A percentile compares a stretch with the other conserved stretches of the same genome.
These are phyloP conservation scores for Chamaecyparis obtusa DNA, from an alignment of 75 land plant genomes.

Conservation along the genomic window DNA sequence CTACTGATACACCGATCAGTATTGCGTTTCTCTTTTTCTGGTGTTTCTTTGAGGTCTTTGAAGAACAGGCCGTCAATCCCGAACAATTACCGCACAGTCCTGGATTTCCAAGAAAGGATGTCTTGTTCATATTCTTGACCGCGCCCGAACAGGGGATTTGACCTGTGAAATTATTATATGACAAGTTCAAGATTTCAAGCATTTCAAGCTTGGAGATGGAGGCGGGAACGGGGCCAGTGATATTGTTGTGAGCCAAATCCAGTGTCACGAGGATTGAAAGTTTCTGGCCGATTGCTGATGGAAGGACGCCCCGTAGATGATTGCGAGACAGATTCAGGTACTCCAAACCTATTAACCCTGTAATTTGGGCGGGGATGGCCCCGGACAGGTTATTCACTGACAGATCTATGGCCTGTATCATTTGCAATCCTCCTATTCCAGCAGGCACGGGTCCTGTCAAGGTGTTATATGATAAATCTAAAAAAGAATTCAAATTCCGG, in stretches of 20 bases:
- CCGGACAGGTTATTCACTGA: constrained; percentile 64
- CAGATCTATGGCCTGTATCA: constrained; percentile 50
- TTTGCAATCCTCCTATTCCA: constrained; percentile 46
- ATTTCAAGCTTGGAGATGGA: constrained; percentile 26
- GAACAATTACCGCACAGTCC: constrained; percentile 50
- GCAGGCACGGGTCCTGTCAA: constrained; percentile 52
- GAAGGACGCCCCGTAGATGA: constrained; percentile 41
- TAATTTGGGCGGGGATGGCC: constrained; percentile 37
- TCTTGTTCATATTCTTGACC: constrained; percentile 24
- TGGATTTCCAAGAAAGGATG: constrained; percentile 41
- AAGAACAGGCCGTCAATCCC: constrained; percentile 6
- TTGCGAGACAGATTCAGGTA: constrained; percentile 53
- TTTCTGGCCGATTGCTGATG: constrained; percentile 23
- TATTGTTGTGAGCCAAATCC: constrained; percentile 59
- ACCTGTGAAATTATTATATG: constrained; percentile 48
- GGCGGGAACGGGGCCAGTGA: constrained; percentile 45
- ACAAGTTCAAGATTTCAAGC: constrained; percentile 44
- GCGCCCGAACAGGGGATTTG: constrained; percentile 38
- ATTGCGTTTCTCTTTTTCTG: background rate
- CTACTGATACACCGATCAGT: background rate
- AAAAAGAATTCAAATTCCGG: constrained; percentile 29
- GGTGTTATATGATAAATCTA: constrained; percentile 55
- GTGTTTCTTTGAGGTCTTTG: background rate
- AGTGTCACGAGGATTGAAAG: constrained; percentile 28
- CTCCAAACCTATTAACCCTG: constrained; percentile 35